Conservation (phyloP, 1,284 basidiomycete species). For the Leccinum cinnamomeum region DNA sequence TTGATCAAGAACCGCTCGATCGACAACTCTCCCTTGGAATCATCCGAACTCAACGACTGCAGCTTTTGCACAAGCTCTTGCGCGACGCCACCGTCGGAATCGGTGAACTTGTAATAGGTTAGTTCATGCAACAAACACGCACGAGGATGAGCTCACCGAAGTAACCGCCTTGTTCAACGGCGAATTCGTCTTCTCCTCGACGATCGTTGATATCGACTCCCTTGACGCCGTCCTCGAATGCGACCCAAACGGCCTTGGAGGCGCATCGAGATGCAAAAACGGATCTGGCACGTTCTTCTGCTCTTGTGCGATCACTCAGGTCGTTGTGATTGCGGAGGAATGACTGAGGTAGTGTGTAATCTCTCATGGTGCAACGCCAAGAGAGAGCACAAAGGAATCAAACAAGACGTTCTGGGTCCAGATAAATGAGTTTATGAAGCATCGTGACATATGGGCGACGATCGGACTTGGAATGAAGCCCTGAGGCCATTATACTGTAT, state of each 20-base stretch:
- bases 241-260: constrained; percentile 72
- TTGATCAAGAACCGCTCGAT: constrained; percentile 90
- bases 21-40: constrained; percentile 87
- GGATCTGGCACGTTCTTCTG: constrained; percentile 78
- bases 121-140: background rate
- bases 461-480: background rate
- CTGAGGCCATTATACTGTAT: background rate
- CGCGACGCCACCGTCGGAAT: constrained; percentile 89
- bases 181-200: constrained; percentile 86
- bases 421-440: background rate
- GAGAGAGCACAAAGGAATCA: background rate
- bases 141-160: constrained; percentile 52
- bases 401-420: background rate
- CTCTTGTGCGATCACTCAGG: constrained; percentile 69
- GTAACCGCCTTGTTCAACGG: constrained; percentile 91
- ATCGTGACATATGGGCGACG: too few species aligned
- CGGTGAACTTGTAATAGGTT: constrained; percentile 67
- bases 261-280: constrained; percentile 58
- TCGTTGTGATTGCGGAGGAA: background rate
- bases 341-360: background rate
- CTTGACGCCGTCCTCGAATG: constrained; percentile 80
- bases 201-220: constrained; percentile 86
- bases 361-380: background rate
- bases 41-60: constrained; percentile 75
- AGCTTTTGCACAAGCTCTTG: constrained; percentile 87